Conservation (phyloP, 1,139 yeast genomes). For the Scheffersomyces insectosa region DNA sequence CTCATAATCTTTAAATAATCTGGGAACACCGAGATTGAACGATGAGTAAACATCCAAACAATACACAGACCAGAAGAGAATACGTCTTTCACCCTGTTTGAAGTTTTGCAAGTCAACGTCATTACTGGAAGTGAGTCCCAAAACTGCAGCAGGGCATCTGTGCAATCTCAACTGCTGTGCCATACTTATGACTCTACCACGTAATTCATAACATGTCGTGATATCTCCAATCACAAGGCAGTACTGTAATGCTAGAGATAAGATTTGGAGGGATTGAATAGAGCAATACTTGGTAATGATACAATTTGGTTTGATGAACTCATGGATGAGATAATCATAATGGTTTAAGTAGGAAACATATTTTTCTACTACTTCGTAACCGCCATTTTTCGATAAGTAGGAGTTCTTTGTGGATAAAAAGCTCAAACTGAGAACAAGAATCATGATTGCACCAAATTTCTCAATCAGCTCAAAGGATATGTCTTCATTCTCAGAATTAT, state of each 20-base stretch:
- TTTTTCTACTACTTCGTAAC: constrained; percentile 15
- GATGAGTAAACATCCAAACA: constrained; percentile 76
- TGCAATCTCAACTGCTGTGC: constrained; percentile 84
- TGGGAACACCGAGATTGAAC: constrained; percentile 77
- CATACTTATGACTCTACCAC: constrained; percentile 80
- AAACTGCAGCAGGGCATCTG: constrained; percentile 83
- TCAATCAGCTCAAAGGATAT: constrained; percentile 41
- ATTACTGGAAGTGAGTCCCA: constrained; percentile 46
- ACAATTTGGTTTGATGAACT: constrained; percentile 54
- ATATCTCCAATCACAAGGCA: constrained; percentile 75
- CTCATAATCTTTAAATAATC: constrained; percentile 75
- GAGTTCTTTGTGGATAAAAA: constrained; percentile 42
- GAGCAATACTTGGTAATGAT: constrained; percentile 57
- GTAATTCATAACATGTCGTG: constrained; percentile 68
- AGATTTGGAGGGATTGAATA: constrained; percentile 68
- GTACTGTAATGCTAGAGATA: constrained; percentile 68
- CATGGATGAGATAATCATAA: constrained; percentile 53
- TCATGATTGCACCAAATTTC: constrained; percentile 60
- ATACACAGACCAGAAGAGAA: constrained; percentile 83
- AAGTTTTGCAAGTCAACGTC: constrained; percentile 48
- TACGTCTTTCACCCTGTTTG: constrained; percentile 81
- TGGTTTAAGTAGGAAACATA: constrained; percentile 35
- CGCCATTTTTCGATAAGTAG: constrained; percentile 15
- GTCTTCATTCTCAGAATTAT: constrained; percentile 7
- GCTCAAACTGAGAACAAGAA: constrained; percentile 61